phyloP scores from a whole-genome alignment of 306 rosid species.

The Glycine latifolia region DNA sequence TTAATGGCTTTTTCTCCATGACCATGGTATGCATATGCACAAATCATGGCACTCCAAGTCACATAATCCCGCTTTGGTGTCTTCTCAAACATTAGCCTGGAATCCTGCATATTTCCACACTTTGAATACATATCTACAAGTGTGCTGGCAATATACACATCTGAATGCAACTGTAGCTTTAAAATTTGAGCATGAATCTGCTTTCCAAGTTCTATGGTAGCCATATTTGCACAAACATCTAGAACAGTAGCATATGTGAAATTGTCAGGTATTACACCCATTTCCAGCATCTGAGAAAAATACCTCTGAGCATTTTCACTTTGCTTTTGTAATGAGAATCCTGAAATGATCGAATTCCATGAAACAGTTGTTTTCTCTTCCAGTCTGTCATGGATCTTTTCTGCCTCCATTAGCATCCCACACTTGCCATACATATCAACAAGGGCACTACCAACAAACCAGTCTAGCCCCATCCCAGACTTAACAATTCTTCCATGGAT shows the following conservation, averaged over 20 bases:
- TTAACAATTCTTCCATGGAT: slow-evolving; percentile 81
- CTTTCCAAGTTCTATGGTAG: slow-evolving; percentile 83
- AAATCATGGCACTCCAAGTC: slow-evolving; percentile 95
- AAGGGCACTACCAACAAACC: slow-evolving; percentile 82
- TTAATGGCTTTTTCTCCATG: slow-evolving; percentile 74
- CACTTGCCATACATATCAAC: slow-evolving; percentile 91
- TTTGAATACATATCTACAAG: slow-evolving; percentile 93
- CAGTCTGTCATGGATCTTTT: slow-evolving; percentile 70
- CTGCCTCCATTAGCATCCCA: slow-evolving; percentile 81
- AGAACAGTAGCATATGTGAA: slow-evolving; percentile 87
- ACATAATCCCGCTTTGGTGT: slow-evolving; percentile 76
- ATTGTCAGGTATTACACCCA: slow-evolving; percentile 74
- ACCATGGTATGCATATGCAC: slow-evolving; percentile 85
- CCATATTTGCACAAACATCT: slow-evolving; percentile 85
- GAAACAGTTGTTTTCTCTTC: slow-evolving; percentile 72
- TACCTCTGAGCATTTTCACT: slow-evolving; percentile 78
- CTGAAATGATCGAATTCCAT: slow-evolving; percentile 89
- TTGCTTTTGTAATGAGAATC: slow-evolving; percentile 73
- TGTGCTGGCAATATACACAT: slow-evolving; percentile 77
- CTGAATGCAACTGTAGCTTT: slow-evolving; percentile 73
- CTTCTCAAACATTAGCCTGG: slow-evolving; percentile 71
- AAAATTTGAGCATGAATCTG: slow-evolving; percentile 86
- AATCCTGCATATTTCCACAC: slow-evolving; percentile 84
- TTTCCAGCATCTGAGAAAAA: slow-evolving; percentile 76
- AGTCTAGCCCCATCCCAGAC: slow-evolving; percentile 68